Base-by-base conservation (phyloP, 495 filamentous ascomycete species). In the Cercophora sp. region DNA sequence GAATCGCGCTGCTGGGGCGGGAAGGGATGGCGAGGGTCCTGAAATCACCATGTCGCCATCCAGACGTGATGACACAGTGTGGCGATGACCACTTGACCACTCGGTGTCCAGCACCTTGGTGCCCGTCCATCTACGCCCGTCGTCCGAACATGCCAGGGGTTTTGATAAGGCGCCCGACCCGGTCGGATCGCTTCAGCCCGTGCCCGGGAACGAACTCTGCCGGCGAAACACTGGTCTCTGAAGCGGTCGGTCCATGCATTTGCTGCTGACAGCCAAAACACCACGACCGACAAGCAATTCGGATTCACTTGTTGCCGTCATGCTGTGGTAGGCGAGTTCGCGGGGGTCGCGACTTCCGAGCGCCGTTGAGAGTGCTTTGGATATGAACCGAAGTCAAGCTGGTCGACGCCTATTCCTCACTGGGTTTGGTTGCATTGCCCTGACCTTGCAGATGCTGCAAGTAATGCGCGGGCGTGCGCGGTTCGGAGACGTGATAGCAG, bases 371-470 rank as follows among this genome's bases (percentile, higher is more conserved):
- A n/a, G n/a, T n/a, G n/a, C n/a, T n/a, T n/a, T n/a, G n/a, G n/a
- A n/a, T n/a, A n/a, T n/a, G n/a, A n/a, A n/a, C n/a, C n/a, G n/a
- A n/a, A n/a, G n/a, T n/a, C n/a, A n/a, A n/a, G n/a, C n/a, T n/a
- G n/a, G n/a, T n/a, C n/a, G n/a, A n/a, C n/a, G n/a, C n/a, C n/a
- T n/a, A n/a, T n/a, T n/a, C n/a, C n/a, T n/a, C n/a, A n/a, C n/a
- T n/a, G n/a, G n/a, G n/a, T n/a, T n/a, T n/a, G 56, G 56, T 58
- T 58, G 51, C 56, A 58, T 54, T n/a, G 56, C 22, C 25, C 48
- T 23, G 20, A 48, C 39, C 48, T 41, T 48, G 44, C 43, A 48
- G 34, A 15, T 46, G 34, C 48, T 57, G 55, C 55, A 45, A 48
- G 49, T 48, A 22, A 51, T 52, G 36, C 24, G 13, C 18, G 20